These are phyloP conservation scores for Prinsepia uniflora DNA, from an alignment of 306 rosid genomes.

Conservation along the genomic window DNA sequence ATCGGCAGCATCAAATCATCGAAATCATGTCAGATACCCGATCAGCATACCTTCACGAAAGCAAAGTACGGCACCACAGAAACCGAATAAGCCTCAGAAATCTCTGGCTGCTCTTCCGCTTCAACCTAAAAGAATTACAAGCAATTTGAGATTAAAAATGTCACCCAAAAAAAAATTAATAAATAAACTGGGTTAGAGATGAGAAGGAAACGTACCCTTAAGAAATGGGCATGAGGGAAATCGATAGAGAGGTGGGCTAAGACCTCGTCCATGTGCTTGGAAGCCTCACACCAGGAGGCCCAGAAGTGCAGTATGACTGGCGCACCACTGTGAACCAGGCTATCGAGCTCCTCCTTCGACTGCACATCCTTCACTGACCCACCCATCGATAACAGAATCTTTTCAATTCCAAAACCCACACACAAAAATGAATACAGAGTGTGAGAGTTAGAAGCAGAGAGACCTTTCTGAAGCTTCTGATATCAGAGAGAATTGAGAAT, in stretches of 20 bases:
- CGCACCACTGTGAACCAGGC: slow-evolving; percentile 47
- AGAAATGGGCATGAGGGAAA: slow-evolving; percentile 69
- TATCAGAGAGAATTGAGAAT: neutral
- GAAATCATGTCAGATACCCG: neutral
- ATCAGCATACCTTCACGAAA: slow-evolving; percentile 58
- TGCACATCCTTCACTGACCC: slow-evolving; percentile 72
- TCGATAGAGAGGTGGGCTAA: slow-evolving; percentile 74
- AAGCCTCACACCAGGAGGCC: slow-evolving; percentile 98
- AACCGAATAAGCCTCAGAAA: slow-evolving; percentile 80
- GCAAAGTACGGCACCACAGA: slow-evolving; percentile 88
- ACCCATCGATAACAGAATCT: slow-evolving; percentile 40
- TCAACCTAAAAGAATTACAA: slow-evolving; percentile 52
- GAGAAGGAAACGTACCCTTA: slow-evolving; percentile 49
- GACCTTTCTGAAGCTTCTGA: neutral
- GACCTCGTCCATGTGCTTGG: slow-evolving; percentile 93
- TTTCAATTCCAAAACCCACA: slow-evolving; percentile 8
- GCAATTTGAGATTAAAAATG: neutral
- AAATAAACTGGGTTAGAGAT: neutral
- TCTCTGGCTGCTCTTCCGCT: slow-evolving; percentile 91
- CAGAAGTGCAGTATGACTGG: slow-evolving; percentile 76
- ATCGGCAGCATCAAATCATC: neutral
- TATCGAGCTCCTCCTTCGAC: slow-evolving; percentile 66
- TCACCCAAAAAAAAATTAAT: neutral
- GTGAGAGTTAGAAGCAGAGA: neutral
- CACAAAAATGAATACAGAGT: neutral